Evolutionary conservation across 495 filamentous ascomycete genomes (phyloP).

Genomic region (Aspergillus campestris): DNA sequence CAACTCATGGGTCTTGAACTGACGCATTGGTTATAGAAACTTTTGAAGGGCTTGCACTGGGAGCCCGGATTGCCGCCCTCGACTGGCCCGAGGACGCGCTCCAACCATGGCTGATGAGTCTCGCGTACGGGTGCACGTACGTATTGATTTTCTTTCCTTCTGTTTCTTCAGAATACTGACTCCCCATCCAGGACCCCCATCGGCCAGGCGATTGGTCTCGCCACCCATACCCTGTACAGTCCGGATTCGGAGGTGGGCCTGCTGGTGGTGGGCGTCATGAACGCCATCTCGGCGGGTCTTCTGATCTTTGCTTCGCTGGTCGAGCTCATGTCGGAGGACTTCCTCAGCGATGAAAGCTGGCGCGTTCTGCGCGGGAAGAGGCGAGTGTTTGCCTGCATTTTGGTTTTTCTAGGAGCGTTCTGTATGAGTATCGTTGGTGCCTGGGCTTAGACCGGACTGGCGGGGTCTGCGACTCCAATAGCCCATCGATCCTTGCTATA

Average conservation of each 20-base stretch:
- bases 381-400: conserved; percentile 57
- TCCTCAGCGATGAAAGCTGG: conserved; percentile 52
- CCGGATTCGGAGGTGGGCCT: conserved; percentile 55
- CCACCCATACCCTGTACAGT: conserved; percentile 50
- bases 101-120: conserved; percentile 56
- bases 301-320: conserved; percentile 54
- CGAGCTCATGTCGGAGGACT: conserved; percentile 56
- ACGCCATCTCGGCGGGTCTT: conserved; percentile 58
- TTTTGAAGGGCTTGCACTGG: conserved; percentile 65
- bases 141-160: conserved; percentile 1
- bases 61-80: conserved; percentile 58
- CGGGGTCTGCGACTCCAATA: no score
- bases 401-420: conserved; percentile 61
- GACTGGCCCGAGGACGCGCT: conserved; percentile 30
- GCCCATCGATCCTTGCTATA: no score
- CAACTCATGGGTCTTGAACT: not conserved
- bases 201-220: conserved; percentile 72
- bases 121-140: conserved; percentile 60
- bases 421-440: conserved; percentile 81
- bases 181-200: conserved; percentile 59
- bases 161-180: not conserved
- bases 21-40: conserved; percentile 25
- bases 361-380: conserved; percentile 51
- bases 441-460: conserved; percentile 48
- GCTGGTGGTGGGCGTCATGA: conserved; percentile 60